Percentiles rank a stretch among this genome's conserved stretches.
Evolutionary conservation across 192 early-diverging fungal species (phyloP).

Genomic region (Coemansia sp.): DNA sequence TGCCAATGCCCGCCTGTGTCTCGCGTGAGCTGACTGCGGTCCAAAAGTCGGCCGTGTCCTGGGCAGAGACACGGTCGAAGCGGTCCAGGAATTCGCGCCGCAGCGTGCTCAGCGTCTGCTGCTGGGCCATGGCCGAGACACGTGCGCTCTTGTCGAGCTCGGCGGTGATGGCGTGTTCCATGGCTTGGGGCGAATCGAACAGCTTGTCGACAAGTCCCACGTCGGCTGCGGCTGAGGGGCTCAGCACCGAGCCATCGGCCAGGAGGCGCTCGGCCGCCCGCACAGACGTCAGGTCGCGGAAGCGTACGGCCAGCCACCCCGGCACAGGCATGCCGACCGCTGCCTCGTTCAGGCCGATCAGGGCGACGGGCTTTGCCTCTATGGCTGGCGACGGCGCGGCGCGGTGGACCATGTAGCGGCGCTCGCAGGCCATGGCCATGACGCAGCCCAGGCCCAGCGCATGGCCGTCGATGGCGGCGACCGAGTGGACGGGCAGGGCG

Average conservation of each 20-base stretch:
- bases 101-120: neutral
- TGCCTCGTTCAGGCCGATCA: constrained; percentile 39
- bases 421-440: constrained; percentile 31
- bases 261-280: constrained; percentile 23
- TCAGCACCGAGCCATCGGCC: constrained; percentile 12
- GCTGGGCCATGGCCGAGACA: neutral
- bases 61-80: neutral
- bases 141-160: neutral
- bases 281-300: constrained; percentile 20
- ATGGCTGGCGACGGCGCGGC: neutral
- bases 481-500: constrained; percentile 26
- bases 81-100: neutral
- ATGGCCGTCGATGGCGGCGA: constrained; percentile 21
- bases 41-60: neutral
- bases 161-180: neutral
- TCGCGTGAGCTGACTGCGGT: neutral
- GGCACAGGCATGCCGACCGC: constrained; percentile 34
- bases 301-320: constrained; percentile 33
- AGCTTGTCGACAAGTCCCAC: neutral
- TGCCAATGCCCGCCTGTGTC: neutral
- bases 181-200: neutral
- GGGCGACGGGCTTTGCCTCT: neutral
- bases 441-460: constrained; percentile 4
- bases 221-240: neutral
- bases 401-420: constrained; percentile 19